Percentiles rank a stretch among this genome's conserved stretches.
phyloP scores from a whole-genome alignment of 169 alveolate species.

The Eimeria tenella region DNA sequence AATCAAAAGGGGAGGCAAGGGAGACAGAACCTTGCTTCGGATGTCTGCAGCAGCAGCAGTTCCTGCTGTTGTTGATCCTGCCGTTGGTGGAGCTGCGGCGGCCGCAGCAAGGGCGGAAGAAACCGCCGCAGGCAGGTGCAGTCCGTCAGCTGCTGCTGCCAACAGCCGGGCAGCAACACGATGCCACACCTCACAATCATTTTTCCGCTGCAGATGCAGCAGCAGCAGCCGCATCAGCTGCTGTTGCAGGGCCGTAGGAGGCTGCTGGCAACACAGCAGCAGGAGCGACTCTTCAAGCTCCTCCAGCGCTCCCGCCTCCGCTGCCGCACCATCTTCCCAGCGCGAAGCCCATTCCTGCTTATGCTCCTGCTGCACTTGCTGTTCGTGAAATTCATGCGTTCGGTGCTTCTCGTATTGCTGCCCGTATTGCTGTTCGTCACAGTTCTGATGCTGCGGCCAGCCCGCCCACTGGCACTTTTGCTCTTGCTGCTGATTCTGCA shows the following conservation, averaged over 20 bases:
- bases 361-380: conserved; percentile 29
- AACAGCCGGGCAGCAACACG: conserved; percentile 65
- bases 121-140: conserved; percentile 3
- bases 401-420: not conserved
- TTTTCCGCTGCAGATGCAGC: conserved; percentile 1
- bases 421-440: not conserved
- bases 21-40: not conserved
- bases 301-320: conserved; percentile 23
- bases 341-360: conserved; percentile 10
- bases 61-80: not conserved
- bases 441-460: not conserved
- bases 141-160: conserved; percentile 51
- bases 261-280: conserved; percentile 62
- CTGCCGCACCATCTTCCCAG: conserved; percentile 13
- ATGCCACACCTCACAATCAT: conserved; percentile 22
- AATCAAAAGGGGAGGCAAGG: conserved; percentile 55
- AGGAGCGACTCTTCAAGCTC: conserved; percentile 55
- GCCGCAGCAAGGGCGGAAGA: conserved; percentile 5
- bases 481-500: conserved; percentile 28
- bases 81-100: conserved; percentile 26
- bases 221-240: conserved; percentile 54
- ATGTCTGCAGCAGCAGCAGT: conserved; percentile 20
- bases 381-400: not conserved
- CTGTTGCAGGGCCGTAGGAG: conserved; percentile 64
- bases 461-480: not conserved